phyloP scores from a whole-genome alignment of 2,329 filamentous ascomycete species.

The Penicillium occitanis region DNA sequence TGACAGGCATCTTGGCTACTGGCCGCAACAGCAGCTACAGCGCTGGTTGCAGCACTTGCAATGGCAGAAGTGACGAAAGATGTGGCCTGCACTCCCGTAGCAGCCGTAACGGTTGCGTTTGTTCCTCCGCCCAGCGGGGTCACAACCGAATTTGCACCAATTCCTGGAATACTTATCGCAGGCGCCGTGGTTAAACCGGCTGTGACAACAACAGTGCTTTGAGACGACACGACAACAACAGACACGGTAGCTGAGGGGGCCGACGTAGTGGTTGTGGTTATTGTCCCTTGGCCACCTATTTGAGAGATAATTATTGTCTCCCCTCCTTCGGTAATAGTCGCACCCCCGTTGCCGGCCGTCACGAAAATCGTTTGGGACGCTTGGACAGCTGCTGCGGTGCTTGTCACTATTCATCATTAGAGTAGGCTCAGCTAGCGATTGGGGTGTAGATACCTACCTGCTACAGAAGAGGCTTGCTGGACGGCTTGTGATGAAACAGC shows the following conservation, averaged over 20 bases:
- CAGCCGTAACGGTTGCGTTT: neutral
- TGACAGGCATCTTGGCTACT: constrained; percentile 4
- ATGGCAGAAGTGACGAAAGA: constrained; percentile 11
- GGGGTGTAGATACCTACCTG: neutral
- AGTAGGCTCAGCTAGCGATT: neutral
- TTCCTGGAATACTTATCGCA: constrained; percentile 1
- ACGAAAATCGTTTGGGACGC: neutral
- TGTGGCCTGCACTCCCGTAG: neutral
- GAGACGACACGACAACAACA: constrained; percentile 8
- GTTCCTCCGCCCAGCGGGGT: neutral
- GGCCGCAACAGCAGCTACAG: neutral
- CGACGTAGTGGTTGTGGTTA: neutral
- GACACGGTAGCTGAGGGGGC: constrained; percentile 2
- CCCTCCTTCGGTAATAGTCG: constrained; percentile 2
- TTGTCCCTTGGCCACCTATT: neutral
- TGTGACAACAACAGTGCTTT: constrained; percentile 3
- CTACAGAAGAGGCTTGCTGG: neutral
- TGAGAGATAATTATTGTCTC: constrained; percentile 12
- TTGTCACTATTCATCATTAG: constrained; percentile 1
- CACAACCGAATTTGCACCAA: neutral
- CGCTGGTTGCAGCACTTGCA: neutral
- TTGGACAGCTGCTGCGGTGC: neutral
- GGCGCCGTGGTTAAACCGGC: neutral
- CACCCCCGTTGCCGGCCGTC: neutral
- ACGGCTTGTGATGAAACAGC: constrained; percentile 1